A percentile compares a stretch with the other conserved stretches of the same genome.
Conservation (phyloP, 345 rosid genomes). For the Acer campestre region DNA sequence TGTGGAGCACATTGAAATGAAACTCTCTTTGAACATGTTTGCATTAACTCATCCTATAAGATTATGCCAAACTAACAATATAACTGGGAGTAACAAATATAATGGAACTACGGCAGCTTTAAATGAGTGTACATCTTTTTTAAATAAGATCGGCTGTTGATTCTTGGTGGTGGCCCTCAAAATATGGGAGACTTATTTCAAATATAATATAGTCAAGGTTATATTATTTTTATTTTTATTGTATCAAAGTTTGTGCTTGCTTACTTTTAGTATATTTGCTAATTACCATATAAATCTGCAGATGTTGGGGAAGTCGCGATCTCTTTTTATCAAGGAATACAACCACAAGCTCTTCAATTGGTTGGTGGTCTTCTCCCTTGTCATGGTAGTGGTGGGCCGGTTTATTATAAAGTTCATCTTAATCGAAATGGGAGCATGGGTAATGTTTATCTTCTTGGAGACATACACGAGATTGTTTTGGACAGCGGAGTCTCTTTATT, state of each 20-base stretch:
- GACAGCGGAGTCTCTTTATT: constrained; percentile 94
- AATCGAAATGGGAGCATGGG: constrained; percentile 93
- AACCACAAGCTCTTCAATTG: constrained; percentile 96
- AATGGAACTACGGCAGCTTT: not conserved
- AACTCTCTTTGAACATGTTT: not conserved
- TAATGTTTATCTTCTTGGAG: constrained; percentile 95
- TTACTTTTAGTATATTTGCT: not conserved
- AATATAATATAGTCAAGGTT: not conserved
- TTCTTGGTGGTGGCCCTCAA: not conserved
- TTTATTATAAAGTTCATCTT: constrained; percentile 84
- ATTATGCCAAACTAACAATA: not conserved
- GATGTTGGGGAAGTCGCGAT: constrained; percentile 88
- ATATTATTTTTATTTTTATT: not conserved
- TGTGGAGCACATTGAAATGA: not conserved
- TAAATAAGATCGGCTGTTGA: not conserved
- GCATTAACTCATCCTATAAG: not conserved
- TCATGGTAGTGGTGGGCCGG: constrained; percentile 93
- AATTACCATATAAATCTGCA: constrained; percentile 31
- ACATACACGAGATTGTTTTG: constrained; percentile 96
- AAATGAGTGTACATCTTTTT: not conserved
- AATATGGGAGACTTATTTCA: not conserved
- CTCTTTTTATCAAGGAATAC: constrained; percentile 90
- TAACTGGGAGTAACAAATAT: not conserved
- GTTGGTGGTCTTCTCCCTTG: constrained; percentile 93
- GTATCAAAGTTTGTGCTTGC: not conserved